Conservation (phyloP, 129 eudicot species). For the Mikania micrantha region DNA sequence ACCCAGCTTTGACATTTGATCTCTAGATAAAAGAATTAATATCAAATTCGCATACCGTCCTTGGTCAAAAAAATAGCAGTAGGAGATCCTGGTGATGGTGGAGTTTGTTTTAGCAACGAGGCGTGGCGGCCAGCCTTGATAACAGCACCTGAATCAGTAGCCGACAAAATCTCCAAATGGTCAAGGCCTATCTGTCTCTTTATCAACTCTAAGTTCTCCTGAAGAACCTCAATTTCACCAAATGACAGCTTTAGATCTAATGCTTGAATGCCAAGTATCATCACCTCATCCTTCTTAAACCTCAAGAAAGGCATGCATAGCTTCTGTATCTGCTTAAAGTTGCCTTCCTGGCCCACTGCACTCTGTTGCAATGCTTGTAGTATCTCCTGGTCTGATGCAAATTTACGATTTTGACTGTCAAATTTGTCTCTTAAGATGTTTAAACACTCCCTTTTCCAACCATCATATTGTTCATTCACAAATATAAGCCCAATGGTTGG, state of each 20-base stretch:
- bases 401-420: slow-evolving; percentile 28
- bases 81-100: slow-evolving; percentile 85
- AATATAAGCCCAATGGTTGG: slow-evolving; percentile 51
- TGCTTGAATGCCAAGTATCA: slow-evolving; percentile 68
- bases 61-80: slow-evolving; percentile 60
- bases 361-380: slow-evolving; percentile 57
- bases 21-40: neutral
- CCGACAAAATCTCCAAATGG: slow-evolving; percentile 49
- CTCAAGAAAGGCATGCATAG: slow-evolving; percentile 80
- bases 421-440: slow-evolving; percentile 50
- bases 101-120: slow-evolving; percentile 49
- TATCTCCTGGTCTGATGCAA: slow-evolving; percentile 68
- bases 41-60: slow-evolving; percentile 17
- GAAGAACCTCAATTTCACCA: slow-evolving; percentile 77
- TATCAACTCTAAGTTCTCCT: slow-evolving; percentile 58
- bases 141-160: slow-evolving; percentile 47
- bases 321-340: slow-evolving; percentile 69
- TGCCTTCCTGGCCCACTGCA: slow-evolving; percentile 48
- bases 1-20: neutral
- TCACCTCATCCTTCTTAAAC: slow-evolving; percentile 83
- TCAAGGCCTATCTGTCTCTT: slow-evolving; percentile 72
- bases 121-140: slow-evolving; percentile 47
- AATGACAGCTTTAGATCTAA: slow-evolving; percentile 71
- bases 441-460: slow-evolving; percentile 76
- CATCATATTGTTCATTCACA: slow-evolving; percentile 76